Percentiles rank a stretch among this genome's conserved stretches.
phyloP scores from a whole-genome alignment of 768 basidiomycete species.

The Paxillus involutus region DNA sequence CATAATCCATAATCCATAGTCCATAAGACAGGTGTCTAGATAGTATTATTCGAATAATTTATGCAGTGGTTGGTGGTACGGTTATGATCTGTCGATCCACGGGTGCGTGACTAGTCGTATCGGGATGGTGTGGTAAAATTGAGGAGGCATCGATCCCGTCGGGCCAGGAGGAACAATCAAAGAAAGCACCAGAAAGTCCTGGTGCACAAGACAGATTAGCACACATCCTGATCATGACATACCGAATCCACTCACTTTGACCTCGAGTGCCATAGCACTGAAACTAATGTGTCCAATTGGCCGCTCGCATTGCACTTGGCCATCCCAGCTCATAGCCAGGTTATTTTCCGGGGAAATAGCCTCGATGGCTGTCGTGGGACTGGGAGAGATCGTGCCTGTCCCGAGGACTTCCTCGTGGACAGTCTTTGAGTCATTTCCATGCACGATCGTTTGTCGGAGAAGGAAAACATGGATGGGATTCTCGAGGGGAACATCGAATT shows the following conservation, averaged over 20 bases:
- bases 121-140: slow-evolving; percentile 50
- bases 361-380: slow-evolving; percentile 39
- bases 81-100: slow-evolving; percentile 35
- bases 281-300: slow-evolving; percentile 50
- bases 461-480: slow-evolving; percentile 50
- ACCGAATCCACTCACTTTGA: slow-evolving; percentile 42
- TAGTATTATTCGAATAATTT: slow-evolving; percentile 17
- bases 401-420: slow-evolving; percentile 39
- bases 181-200: slow-evolving; percentile 63
- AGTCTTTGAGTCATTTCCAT: slow-evolving; percentile 21
- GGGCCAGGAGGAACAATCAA: slow-evolving; percentile 40
- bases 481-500: slow-evolving; percentile 10
- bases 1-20: neutral
- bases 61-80: neutral
- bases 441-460: slow-evolving; percentile 51
- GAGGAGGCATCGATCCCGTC: slow-evolving; percentile 32
- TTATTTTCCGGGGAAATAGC: slow-evolving; percentile 23
- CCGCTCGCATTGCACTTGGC: slow-evolving; percentile 44
- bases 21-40: neutral
- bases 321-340: slow-evolving; percentile 60
- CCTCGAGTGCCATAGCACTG: slow-evolving; percentile 42
- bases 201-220: slow-evolving; percentile 4
- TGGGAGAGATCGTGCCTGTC: slow-evolving; percentile 41
- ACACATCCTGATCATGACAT: neutral
- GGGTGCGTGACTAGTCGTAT: slow-evolving; percentile 66